Evolutionary conservation across 2,329 filamentous ascomycete genomes (phyloP).

Genomic region (Harringtonia lauricola): DNA sequence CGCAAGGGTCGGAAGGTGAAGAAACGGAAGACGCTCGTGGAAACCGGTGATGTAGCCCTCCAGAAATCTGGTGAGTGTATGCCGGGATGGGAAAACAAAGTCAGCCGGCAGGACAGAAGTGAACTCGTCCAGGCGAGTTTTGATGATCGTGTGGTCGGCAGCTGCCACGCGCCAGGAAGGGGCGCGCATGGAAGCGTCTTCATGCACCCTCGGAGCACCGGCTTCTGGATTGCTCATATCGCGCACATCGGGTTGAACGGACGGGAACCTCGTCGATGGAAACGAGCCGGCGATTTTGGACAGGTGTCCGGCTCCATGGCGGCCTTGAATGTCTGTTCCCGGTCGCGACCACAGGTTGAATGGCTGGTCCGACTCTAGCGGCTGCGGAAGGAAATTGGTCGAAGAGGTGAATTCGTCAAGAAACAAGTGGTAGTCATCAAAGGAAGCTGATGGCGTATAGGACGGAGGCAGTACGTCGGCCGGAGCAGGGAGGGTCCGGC

Average conservation of each 20-base stretch:
- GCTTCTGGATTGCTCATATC: constrained; percentile 27
- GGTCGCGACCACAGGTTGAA: constrained; percentile 39
- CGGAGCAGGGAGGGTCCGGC: constrained; percentile 28
- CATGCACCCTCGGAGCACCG: constrained; percentile 24
- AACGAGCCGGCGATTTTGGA: constrained; percentile 38
- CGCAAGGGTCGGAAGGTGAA: constrained; percentile 57
- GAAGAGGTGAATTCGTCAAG: constrained; percentile 44
- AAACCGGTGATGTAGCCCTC: constrained; percentile 62
- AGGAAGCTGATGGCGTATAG: constrained; percentile 26
- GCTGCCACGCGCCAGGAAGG: constrained; percentile 37
- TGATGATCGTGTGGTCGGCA: constrained; percentile 43
- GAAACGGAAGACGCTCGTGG: constrained; percentile 45
- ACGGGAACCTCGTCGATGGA: constrained; percentile 42
- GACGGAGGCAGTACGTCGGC: constrained; percentile 28
- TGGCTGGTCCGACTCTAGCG: constrained; percentile 42
- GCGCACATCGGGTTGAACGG: constrained; percentile 40
- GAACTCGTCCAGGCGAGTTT: constrained; percentile 50
- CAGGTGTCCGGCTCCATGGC: constrained; percentile 17
- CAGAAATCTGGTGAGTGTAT: constrained; percentile 57
- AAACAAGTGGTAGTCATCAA: constrained; percentile 49
- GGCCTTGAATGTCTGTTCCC: constrained; percentile 25
- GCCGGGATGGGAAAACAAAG: constrained; percentile 58
- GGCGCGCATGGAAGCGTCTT: constrained; percentile 24
- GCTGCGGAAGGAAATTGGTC: constrained; percentile 43
- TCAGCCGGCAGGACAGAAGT: constrained; percentile 46